Evolutionary conservation across 2,329 filamentous ascomycete species (phyloP), one percentile per base, ranked within the genome.

Genomic region (Zalaria sp.): DNA sequence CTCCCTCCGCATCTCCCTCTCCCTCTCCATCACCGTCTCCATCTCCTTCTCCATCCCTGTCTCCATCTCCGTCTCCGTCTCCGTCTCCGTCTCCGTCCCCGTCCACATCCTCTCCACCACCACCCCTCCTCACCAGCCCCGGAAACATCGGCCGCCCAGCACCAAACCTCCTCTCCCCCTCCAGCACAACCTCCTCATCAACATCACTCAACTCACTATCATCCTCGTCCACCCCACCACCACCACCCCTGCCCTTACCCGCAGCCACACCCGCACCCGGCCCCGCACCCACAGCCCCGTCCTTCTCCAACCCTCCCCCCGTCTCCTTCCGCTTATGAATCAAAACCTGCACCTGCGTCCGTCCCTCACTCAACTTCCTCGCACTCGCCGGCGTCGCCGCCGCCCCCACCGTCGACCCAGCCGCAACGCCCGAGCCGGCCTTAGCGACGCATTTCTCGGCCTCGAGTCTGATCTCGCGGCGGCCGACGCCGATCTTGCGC

Each of bases 401-500:
- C 5, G 46, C 47, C 2, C 39, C 39, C 10, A 41, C 37, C 4
- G 29, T 31, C 11, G 41, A 41, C 3, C 37, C 25, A 4, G 35
- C 43, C 7, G 37, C 34, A 4, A 42, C 26, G 4, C 27, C 31
- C 18, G 46, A 38, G 27, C 44, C 43, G 4, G 50, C 44, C 41
- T 58, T 58, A 35, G 67, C 46, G 2, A 69, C 66, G 45, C 73
- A 73, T 0, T 69, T 66, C 54, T 80, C 76, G 5, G 75, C 75
- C 47, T 68, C 68, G 36, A 70, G 68, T 45, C 73, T 68, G 26
- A 79, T 67, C 47, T 79, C 75, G 9, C 73, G 64, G 27, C 73
- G 65, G 5, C 74, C 73, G 5, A 79, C 73, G 4, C 73, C 72
- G 51, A 77, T 75, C 18, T 71, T 68, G 43, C 73, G 59, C 6